Evolutionary conservation across 768 basidiomycete species (phyloP).

Genomic region (Rossbeevera mucosa): DNA sequence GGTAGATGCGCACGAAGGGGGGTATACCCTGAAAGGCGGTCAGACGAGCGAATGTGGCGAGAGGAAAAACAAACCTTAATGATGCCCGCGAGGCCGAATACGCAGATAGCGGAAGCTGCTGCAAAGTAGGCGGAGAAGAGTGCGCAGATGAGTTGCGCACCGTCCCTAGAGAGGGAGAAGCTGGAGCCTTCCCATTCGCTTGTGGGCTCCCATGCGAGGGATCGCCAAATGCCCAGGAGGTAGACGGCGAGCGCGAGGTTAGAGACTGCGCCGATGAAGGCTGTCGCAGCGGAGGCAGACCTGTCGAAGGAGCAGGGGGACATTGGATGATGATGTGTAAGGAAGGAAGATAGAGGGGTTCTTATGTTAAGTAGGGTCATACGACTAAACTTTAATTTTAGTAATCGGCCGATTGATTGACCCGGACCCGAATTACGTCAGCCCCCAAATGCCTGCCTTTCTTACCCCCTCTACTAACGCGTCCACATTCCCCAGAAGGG

Average conservation of each 20-base stretch:
- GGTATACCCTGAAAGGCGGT: slow-evolving; percentile 47
- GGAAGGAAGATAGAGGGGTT: neutral
- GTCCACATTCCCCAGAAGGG: slow-evolving; percentile 88
- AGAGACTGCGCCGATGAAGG: slow-evolving; percentile 37
- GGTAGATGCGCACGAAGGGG: slow-evolving; percentile 70
- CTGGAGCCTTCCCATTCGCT: slow-evolving; percentile 46
- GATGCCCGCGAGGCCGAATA: slow-evolving; percentile 65
- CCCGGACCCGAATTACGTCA: slow-evolving; percentile 34
- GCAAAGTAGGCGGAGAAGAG: slow-evolving; percentile 65
- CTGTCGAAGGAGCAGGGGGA: slow-evolving; percentile 19
- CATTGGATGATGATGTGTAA: neutral
- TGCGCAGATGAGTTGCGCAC: slow-evolving; percentile 50
- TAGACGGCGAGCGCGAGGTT: slow-evolving; percentile 39
- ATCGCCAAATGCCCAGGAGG: slow-evolving; percentile 41
- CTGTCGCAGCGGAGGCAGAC: slow-evolving; percentile 34
- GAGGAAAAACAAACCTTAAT: slow-evolving; percentile 46
- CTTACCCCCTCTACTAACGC: slow-evolving; percentile 83
- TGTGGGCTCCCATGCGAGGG: slow-evolving; percentile 43
- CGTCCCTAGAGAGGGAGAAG: slow-evolving; percentile 39
- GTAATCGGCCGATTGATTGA: neutral
- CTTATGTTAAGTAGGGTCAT: neutral
- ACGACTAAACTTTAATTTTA: too few relatives aligned
- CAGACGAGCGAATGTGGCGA: neutral
- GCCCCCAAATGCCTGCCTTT: slow-evolving; percentile 84
- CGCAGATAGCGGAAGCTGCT: slow-evolving; percentile 57